phyloP scores from a whole-genome alignment of 257 asterid species.

The Paulownia fortunei region DNA sequence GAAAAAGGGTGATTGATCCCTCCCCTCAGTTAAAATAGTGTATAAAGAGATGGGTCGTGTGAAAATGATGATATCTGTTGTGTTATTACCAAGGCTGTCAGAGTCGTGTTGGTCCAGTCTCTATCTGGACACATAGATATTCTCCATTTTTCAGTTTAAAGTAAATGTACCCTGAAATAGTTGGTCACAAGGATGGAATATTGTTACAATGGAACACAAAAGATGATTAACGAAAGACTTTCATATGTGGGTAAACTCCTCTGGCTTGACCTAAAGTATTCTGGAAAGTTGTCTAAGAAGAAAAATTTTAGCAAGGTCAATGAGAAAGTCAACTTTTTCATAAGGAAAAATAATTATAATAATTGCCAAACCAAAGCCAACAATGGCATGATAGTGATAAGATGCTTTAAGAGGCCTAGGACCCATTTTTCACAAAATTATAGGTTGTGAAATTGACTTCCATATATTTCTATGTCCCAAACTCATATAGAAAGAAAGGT shows the following conservation, averaged over 20 bases:
- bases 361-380: background rate
- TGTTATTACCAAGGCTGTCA: constrained; percentile 1
- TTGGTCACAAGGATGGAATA: background rate
- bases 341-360: background rate
- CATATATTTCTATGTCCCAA: background rate
- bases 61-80: background rate
- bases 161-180: background rate
- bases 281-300: background rate
- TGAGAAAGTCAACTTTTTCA: background rate
- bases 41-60: background rate
- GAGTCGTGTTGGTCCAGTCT: constrained; percentile 23
- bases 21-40: background rate
- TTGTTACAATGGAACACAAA: too few species aligned
- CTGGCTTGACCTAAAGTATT: too few species aligned
- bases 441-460: background rate
- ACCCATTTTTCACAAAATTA: background rate
- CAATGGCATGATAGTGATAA: background rate
- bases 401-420: background rate
- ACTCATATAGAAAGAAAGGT: background rate
- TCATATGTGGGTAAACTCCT: background rate
- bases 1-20: constrained; percentile 21
- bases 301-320: background rate
- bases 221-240: too few species aligned
- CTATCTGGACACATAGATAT: constrained; percentile 1
- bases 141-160: background rate